Evolutionary conservation across 2,329 filamentous ascomycete species (phyloP), one percentile per base, ranked within the genome.

Genomic region (Fusarium torulosum): DNA sequence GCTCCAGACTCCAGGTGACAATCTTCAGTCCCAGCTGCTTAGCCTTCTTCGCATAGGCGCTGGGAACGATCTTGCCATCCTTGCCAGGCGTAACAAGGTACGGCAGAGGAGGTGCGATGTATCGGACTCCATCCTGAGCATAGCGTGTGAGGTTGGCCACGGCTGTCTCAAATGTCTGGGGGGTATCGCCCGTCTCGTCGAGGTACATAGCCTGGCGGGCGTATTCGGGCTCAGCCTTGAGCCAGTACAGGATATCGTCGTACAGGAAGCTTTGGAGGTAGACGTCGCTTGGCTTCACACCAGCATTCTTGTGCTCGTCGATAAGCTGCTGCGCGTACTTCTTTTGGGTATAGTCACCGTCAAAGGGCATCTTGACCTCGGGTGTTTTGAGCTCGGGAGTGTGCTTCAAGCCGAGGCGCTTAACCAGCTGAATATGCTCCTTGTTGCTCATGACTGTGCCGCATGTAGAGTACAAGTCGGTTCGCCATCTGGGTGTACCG

Each of bases 311-410:
- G 79, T 88, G 89, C 53, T 86, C 84, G 72, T 90, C 84, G 56
- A 90, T 83, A 62, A 92, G 78, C 76, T 91, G 87, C 77, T 90
- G 87, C 0, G 87, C 86, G 73, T 87, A 92, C 71, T 82, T 79
- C 68, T 86, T 79, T 74, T 91, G 88, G 0, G 90, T 92, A 80
- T 91, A 92, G 73, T 83, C 74, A 29, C 82, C 82, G 42, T 81
- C 74, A 75, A 90, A 92, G 0, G 90, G 90, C 89, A 92, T 92
- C n/a, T 82, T 74, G n/a, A 92, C 86, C 68, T 86, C 80, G 35
- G 87, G 89, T 0, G 86, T 86, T 81, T 92, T 92, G 31, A 91
- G 82, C 78, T 91, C 89, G 7, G 88, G 85, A 0, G 87, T 90
- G 77, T 90, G 91, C 67, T 87, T 84, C 11, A 90, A 80, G 37